Conservation (phyloP, 106 monocot species). For the Triglochin maritima region DNA sequence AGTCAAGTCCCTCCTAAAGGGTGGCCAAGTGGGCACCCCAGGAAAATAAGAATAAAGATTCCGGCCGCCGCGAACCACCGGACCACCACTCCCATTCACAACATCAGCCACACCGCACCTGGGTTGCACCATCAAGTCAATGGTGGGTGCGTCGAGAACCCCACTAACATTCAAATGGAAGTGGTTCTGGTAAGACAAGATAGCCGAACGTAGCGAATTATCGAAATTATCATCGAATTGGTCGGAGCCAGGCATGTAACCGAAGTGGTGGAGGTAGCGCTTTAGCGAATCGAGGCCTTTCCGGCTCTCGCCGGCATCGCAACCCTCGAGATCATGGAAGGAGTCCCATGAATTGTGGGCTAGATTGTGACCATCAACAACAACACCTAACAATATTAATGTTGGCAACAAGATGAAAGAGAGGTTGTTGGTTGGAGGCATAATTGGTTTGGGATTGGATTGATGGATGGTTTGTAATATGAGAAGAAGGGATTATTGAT, state of each 20-base stretch:
- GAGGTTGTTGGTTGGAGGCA: too few species aligned
- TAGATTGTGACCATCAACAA: background rate
- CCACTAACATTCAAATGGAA: slow-evolving; percentile 48
- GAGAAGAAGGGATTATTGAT: too few species aligned
- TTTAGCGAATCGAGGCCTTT: slow-evolving; percentile 40
- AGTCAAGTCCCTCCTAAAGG: slow-evolving; percentile 24
- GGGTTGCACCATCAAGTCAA: slow-evolving; percentile 35
- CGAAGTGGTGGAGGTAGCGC: slow-evolving; percentile 53
- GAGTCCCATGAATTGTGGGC: slow-evolving; percentile 35
- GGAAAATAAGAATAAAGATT: slow-evolving; percentile 59
- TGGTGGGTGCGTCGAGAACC: slow-evolving; percentile 36
- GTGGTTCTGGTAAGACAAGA: slow-evolving; percentile 48
- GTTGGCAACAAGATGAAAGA: too few species aligned
- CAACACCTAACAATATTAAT: too few species aligned
- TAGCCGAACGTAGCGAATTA: slow-evolving; percentile 27
- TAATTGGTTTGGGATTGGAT: too few species aligned
- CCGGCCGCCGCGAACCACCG: slow-evolving; percentile 15
- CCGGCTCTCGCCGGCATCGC: slow-evolving; percentile 42
- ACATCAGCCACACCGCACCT: slow-evolving; percentile 72
- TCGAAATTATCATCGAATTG: slow-evolving; percentile 56
- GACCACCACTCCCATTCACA: slow-evolving; percentile 23
- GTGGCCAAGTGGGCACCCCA: slow-evolving; percentile 57
- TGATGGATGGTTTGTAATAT: too few species aligned
- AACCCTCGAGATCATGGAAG: slow-evolving; percentile 61
- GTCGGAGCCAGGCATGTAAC: slow-evolving; percentile 45